Percentiles rank a stretch among this genome's conserved stretches.
Conservation (phyloP, 495 filamentous ascomycete species). For the Xylaria palmicola region DNA sequence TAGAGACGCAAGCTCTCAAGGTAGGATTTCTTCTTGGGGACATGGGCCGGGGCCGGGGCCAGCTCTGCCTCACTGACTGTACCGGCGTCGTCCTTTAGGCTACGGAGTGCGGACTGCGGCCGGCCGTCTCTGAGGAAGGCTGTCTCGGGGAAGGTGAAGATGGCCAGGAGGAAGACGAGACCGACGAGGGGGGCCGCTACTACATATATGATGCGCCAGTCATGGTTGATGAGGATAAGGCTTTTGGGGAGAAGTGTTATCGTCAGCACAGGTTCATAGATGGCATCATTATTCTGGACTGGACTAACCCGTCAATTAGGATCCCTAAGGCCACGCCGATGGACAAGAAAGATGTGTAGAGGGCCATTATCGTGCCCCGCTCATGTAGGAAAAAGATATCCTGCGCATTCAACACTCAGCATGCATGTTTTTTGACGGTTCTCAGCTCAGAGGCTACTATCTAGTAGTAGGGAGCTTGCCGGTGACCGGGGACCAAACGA, state of each 20-base stretch:
- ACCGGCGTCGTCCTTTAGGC: not conserved
- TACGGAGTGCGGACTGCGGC: not conserved
- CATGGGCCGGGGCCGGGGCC: not conserved
- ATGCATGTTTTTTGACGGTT: too few species aligned
- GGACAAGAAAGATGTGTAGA: conserved; percentile 50
- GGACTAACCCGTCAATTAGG: conserved; percentile 46
- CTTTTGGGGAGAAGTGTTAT: conserved; percentile 19
- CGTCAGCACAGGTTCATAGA: not conserved
- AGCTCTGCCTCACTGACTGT: not conserved
- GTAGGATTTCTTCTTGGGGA: not conserved
- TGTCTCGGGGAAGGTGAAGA: conserved; percentile 57
- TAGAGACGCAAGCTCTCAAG: conserved; percentile 35
- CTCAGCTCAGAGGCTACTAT: too few species aligned
- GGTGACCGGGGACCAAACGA: too few species aligned
- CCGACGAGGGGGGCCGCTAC: conserved; percentile 48
- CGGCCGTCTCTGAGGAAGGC: conserved; percentile 33
- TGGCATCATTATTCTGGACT: not conserved
- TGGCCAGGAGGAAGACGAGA: conserved; percentile 40
- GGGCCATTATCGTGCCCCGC: conserved; percentile 48
- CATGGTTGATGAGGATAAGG: conserved; percentile 47
- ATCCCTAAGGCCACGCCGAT: conserved; percentile 47
- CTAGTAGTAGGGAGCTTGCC: too few species aligned
- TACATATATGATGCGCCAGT: conserved; percentile 54
- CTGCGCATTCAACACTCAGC: conserved; percentile 45
- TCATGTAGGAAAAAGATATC: conserved; percentile 62